Percentiles rank a stretch among this genome's conserved stretches.
Conservation (phyloP, 2,329 filamentous ascomycete genomes). For the Colletotrichum incanum region DNA sequence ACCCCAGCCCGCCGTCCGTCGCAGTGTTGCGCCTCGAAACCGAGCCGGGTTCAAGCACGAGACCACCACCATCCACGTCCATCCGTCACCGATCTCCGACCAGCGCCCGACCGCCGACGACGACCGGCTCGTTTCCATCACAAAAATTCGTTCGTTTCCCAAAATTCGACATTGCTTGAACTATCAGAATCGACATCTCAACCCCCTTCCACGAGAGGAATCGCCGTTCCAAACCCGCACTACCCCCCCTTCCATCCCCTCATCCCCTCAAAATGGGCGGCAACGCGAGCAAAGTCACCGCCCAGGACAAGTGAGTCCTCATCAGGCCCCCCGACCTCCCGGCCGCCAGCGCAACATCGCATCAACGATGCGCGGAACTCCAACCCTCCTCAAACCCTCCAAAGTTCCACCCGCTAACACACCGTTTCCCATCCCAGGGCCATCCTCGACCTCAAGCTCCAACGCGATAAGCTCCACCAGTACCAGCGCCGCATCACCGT, state of each 20-base stretch:
- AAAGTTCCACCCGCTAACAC: neutral
- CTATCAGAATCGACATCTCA: neutral
- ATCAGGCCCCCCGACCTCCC: slow-evolving; percentile 1
- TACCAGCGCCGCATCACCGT: slow-evolving; percentile 93
- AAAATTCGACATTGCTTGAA: neutral
- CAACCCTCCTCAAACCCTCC: slow-evolving; percentile 21
- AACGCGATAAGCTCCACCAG: slow-evolving; percentile 96
- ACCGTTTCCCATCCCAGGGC: slow-evolving; percentile 71
- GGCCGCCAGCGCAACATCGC: neutral
- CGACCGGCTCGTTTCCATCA: slow-evolving; percentile 1
- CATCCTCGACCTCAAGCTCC: slow-evolving; percentile 97
- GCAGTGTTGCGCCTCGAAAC: slow-evolving; percentile 40
- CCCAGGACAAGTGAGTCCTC: slow-evolving; percentile 84
- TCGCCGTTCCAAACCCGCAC: neutral
- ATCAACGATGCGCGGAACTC: slow-evolving; percentile 35
- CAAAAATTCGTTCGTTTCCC: neutral
- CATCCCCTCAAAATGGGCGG: slow-evolving; percentile 64
- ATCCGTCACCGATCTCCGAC: slow-evolving; percentile 18
- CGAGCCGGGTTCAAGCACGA: slow-evolving; percentile 34
- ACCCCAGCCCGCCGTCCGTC: slow-evolving; percentile 10
- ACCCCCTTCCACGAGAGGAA: neutral
- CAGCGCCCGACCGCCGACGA: slow-evolving; percentile 29
- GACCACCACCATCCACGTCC: slow-evolving; percentile 14
- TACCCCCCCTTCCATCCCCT: neutral
- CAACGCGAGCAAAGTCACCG: slow-evolving; percentile 71